Conservation (phyloP, 2,329 filamentous ascomycete species). For the Dactylellina sp. region DNA sequence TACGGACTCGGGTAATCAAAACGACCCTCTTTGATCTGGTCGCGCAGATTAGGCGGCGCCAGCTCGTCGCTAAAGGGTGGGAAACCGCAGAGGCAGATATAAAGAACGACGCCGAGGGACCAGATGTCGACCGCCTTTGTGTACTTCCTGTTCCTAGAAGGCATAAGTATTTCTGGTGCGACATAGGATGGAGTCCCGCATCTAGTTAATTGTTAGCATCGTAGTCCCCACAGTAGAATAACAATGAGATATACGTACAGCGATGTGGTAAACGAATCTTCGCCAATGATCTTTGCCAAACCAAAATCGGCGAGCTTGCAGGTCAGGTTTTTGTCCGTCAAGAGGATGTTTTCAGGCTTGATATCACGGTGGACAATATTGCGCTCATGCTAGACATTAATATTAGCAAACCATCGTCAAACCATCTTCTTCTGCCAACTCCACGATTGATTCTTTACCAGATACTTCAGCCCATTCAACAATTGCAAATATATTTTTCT, state of each 20-base stretch:
- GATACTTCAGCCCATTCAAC: constrained; percentile 92
- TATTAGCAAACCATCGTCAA: constrained; percentile 48
- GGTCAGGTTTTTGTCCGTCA: constrained; percentile 84
- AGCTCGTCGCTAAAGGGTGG: constrained; percentile 97
- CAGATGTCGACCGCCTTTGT: constrained; percentile 95
- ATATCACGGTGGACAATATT: constrained; percentile 98
- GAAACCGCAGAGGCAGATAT: constrained; percentile 96
- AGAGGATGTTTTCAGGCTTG: constrained; percentile 94
- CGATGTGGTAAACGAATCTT: constrained; percentile 97
- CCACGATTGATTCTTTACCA: constrained; percentile 73
- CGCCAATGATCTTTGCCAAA: constrained; percentile 96
- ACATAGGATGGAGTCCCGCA: constrained; percentile 71
- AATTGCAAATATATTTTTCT: constrained; percentile 90
- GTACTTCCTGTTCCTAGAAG: constrained; percentile 84
- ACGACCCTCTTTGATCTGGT: constrained; percentile 81
- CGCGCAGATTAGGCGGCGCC: constrained; percentile 72
- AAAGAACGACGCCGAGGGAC: constrained; percentile 97
- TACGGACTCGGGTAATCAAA: constrained; percentile 98
- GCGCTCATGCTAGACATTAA: constrained; percentile 79
- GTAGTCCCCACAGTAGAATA: constrained; percentile 1
- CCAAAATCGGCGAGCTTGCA: constrained; percentile 97
- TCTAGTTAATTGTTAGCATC: constrained; percentile 22
- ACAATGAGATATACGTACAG: constrained; percentile 69
- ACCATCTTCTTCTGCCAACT: constrained; percentile 3
- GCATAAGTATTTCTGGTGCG: constrained; percentile 91